Base-by-base conservation (phyloP, 768 basidiomycete genomes). In the Pseudohyphozyma bogoriensis region DNA sequence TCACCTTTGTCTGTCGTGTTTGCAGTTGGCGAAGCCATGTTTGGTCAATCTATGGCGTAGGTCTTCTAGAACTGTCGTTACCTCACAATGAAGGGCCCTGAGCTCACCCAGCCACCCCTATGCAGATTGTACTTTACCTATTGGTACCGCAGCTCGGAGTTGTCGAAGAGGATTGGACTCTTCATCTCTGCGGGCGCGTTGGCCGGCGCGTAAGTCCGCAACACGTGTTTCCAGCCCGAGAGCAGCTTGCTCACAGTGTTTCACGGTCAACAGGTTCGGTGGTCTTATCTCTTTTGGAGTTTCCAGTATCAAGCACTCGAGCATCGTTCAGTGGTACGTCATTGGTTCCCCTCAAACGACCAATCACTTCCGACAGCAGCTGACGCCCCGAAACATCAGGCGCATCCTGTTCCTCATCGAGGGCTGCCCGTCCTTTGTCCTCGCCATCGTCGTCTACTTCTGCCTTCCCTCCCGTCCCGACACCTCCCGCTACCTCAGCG, bases 331-430 rank as follows among this genome's bases (percentile, higher is more conserved):
- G 24, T 51, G 51, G 51, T n/a, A 28, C 22, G 42, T 44, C 9
- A 44, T 20, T 44, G 5, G 22, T 18, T 22, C 22, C 42, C 22
- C 42, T 12, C 42, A n/a, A n/a, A n/a, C n/a, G n/a, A n/a, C n/a
- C n/a, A n/a, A n/a, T n/a, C n/a, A n/a, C n/a, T n/a, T n/a, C n/a
- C n/a, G 42, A 18, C 8, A n/a, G 20, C 22, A 44, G 42, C 42
- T 44, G 42, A 44, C 42, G n/a, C n/a, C n/a, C n/a, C n/a, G n/a
- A n/a, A n/a, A n/a, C n/a, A n/a, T n/a, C 42, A 44, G 66, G n/a
- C n/a, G n/a, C 10, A 74, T 76, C 55, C 72, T 77, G 10, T 77
- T 77, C 71, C 67, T 77, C 46, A 73, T 77, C 63, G 75, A 76
- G 62, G 75, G 76, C 9, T 54, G 40, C n/a, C 18, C 16, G 40